Evolutionary conservation across 1,284 basidiomycete genomes (phyloP).

Genomic region (Ustilago trichophora): DNA sequence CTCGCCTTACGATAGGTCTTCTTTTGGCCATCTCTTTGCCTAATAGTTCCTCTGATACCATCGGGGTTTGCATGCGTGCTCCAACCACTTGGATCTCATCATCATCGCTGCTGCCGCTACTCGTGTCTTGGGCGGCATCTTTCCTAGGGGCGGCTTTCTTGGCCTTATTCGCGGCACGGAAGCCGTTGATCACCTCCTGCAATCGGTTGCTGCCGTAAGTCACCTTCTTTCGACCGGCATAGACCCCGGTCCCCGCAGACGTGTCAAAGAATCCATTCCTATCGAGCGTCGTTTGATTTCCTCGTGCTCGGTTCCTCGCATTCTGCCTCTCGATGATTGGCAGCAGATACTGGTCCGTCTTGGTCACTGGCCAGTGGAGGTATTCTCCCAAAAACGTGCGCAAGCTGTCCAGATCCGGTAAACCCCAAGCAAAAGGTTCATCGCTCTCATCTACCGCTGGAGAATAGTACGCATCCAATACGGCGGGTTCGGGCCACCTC

Average conservation of each 20-base stretch:
- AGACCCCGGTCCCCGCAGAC: conserved; percentile 70
- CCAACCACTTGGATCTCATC: conserved; percentile 34
- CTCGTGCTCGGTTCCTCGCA: conserved; percentile 65
- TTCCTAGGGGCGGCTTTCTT: not conserved
- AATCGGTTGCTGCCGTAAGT: conserved; percentile 85
- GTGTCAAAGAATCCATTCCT: conserved; percentile 70
- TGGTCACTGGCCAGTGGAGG: conserved; percentile 83
- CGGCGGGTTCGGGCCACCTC: conserved; percentile 88
- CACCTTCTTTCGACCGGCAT: conserved; percentile 79
- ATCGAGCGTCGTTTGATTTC: conserved; percentile 71
- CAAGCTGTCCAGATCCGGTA: conserved; percentile 82
- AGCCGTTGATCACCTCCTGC: conserved; percentile 86
- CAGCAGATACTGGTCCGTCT: conserved; percentile 89
- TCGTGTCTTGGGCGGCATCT: not conserved
- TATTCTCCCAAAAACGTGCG: conserved; percentile 83
- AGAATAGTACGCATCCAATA: conserved; percentile 86
- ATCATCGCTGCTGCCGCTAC: conserved; percentile 23
- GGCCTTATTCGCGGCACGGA: conserved; percentile 63
- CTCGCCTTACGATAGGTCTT: conserved; percentile 45
- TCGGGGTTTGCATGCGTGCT: conserved; percentile 23
- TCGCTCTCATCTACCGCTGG: conserved; percentile 89
- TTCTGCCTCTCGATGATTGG: conserved; percentile 81
- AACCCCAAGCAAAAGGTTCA: conserved; percentile 95
- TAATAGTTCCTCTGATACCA: conserved; percentile 47
- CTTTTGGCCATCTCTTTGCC: conserved; percentile 56